Evolutionary conservation across 2,329 filamentous ascomycete genomes (phyloP).

Genomic region (Drechslera avenae): DNA sequence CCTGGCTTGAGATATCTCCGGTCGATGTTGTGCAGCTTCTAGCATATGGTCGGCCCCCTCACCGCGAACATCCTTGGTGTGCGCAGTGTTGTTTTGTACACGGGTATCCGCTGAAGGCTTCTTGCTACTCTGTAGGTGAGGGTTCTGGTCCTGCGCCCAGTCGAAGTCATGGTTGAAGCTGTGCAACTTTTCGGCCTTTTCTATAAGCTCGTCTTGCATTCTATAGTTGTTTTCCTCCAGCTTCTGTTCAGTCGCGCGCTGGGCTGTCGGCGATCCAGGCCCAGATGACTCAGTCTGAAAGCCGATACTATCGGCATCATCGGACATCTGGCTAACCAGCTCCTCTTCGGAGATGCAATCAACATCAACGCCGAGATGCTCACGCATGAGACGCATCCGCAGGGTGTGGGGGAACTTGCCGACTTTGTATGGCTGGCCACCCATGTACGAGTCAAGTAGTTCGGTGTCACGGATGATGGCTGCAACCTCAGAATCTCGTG

Average conservation of each 20-base stretch:
- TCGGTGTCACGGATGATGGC: slow-evolving; percentile 90
- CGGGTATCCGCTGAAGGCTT: slow-evolving; percentile 63
- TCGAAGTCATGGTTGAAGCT: slow-evolving; percentile 81
- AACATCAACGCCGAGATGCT: slow-evolving; percentile 94
- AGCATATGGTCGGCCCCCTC: slow-evolving; percentile 76
- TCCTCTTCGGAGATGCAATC: slow-evolving; percentile 69
- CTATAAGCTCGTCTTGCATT: slow-evolving; percentile 62
- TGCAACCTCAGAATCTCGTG: slow-evolving; percentile 88
- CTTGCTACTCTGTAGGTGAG: slow-evolving; percentile 60
- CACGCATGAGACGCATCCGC: slow-evolving; percentile 91
- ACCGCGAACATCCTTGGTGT: slow-evolving; percentile 78
- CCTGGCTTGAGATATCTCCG: slow-evolving; percentile 66
- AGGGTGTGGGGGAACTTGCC: slow-evolving; percentile 92
- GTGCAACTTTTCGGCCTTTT: slow-evolving; percentile 60
- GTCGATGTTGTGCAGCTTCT: slow-evolving; percentile 55
- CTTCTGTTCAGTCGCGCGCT: slow-evolving; percentile 47
- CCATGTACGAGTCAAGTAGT: slow-evolving; percentile 92
- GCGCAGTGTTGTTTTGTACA: slow-evolving; percentile 65
- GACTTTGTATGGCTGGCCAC: slow-evolving; percentile 83
- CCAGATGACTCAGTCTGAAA: slow-evolving; percentile 45
- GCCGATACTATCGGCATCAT: slow-evolving; percentile 72
- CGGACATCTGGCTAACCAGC: slow-evolving; percentile 37
- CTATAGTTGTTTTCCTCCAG: slow-evolving; percentile 48
- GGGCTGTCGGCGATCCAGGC: slow-evolving; percentile 40
- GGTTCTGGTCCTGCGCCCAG: slow-evolving; percentile 63